Evolutionary conservation across 2,329 filamentous ascomycete genomes (phyloP), one percentile per base, ranked within the genome.

Genomic region (Microdochium trichocladiopsis): DNA sequence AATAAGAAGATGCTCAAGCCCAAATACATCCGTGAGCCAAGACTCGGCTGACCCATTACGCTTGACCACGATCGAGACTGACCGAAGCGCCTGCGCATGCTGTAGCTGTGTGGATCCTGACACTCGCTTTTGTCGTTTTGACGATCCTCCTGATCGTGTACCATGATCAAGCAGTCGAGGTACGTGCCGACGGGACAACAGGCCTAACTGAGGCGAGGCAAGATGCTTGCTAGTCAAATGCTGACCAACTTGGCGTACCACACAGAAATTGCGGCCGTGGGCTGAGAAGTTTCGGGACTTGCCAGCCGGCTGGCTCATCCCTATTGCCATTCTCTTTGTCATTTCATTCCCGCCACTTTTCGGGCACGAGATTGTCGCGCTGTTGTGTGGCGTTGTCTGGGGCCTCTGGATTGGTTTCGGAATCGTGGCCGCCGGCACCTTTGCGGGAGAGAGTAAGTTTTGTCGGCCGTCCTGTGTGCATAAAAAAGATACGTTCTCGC

Each of bases 301-400:
- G 2, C 67, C 69, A 2, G 69, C 63, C 12, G 70, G 70, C 6
- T 72, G 66, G 59, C 43, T 73, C 6, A 72, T 72, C 45, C 69
- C 69, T 5, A 66, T 73, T 37, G 61, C 60, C 25, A 65, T 73
- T 21, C 57, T 73, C 25, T 61, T 73, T 48, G 45, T 67, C 33
- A 68, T 73, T 36, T 72, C 70, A 2, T 71, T 73, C 50, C 70
- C 70, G 3, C 70, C 70, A 1, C 59, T 73, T 12, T 72, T 73
- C 50, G 70, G 70, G 16, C 70, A 73, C 53, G 70, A 73, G 52
- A 60, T 73, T 41, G 58, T 73, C 45, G 69, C 65, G n/a, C 57
- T 73, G 18, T 55, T 73, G n/a, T 69, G 65, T 50, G 70, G 70
- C 57, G 65, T 72, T 0, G 69, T 72, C 6, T 73, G 69, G 51